A percentile compares a stretch with the other conserved stretches of the same genome.
Evolutionary conservation across 1,284 basidiomycete species (phyloP).

Genomic region (Trametes sp.): DNA sequence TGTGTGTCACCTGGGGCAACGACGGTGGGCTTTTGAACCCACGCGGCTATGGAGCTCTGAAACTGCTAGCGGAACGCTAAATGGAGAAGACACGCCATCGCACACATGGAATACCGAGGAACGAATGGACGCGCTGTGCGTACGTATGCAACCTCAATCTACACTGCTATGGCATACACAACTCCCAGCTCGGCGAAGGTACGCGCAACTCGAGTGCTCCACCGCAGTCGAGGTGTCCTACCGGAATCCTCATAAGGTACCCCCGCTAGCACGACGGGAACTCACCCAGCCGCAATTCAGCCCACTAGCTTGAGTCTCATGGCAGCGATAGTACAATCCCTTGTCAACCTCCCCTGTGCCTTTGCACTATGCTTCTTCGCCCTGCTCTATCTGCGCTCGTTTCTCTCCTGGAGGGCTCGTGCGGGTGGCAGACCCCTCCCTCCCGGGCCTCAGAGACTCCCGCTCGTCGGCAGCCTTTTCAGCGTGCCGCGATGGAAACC

Average conservation of each 20-base stretch:
- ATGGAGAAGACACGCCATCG: background rate
- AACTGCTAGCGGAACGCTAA: background rate
- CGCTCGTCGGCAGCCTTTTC: slow-evolving; percentile 7
- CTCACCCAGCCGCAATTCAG: background rate
- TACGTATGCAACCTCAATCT: background rate
- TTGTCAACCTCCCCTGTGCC: background rate
- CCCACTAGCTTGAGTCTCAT: background rate
- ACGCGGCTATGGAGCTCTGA: too few species aligned
- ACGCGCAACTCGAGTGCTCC: background rate
- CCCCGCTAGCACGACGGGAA: too few species aligned
- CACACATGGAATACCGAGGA: background rate
- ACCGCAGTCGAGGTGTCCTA: background rate
- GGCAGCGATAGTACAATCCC: background rate
- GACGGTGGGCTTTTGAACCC: too few species aligned
- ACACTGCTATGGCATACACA: background rate
- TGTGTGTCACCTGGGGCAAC: background rate
- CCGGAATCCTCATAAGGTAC: too few species aligned
- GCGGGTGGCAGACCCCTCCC: slow-evolving; percentile 6
- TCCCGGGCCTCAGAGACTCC: slow-evolving; percentile 3
- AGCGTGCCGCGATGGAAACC: slow-evolving; percentile 5
- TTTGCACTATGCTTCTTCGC: background rate
- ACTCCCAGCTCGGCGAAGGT: background rate
- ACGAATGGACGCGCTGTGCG: too few species aligned
- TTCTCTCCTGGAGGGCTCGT: slow-evolving; percentile 8
- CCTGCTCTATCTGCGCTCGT: background rate